A percentile compares a stretch with the other conserved stretches of the same genome.
These are phyloP conservation scores for Lithocarpus polystachyus DNA, from an alignment of 306 rosid genomes.

Conservation along the genomic window DNA sequence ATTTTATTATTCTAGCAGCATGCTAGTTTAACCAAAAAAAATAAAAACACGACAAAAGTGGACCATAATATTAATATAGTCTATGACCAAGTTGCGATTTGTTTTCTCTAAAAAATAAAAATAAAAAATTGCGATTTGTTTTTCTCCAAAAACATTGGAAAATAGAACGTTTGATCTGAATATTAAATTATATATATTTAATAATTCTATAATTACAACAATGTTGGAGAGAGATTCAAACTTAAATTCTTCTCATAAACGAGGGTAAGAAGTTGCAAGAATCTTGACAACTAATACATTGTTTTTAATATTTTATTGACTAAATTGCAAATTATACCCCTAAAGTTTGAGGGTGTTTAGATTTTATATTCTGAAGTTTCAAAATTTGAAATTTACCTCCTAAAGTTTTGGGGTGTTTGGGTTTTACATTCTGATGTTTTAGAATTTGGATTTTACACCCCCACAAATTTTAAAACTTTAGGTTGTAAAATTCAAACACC, in stretches of 20 bases:
- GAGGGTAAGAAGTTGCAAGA: too few species aligned
- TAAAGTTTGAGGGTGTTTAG: too few species aligned
- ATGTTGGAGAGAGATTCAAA: too few species aligned
- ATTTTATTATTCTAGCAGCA: neutral
- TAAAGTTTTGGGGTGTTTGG: rapidly evolving
- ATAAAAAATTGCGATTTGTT: neutral
- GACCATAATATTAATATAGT: neutral
- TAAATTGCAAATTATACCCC: too few species aligned
- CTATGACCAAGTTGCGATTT: neutral
- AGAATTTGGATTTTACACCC: too few species aligned
- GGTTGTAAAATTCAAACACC: too few species aligned
- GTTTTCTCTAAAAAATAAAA: neutral
- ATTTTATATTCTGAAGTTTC: rapidly evolving
- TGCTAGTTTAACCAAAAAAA: neutral
- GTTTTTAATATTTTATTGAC: too few species aligned
- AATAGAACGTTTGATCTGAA: neutral
- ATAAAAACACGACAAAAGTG: neutral
- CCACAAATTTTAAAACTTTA: too few species aligned
- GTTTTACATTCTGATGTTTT: too few species aligned
- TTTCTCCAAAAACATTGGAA: neutral
- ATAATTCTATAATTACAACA: neutral
- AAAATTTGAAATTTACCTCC: rapidly evolving
- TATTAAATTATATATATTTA: neutral
- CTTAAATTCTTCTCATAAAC: too few species aligned
- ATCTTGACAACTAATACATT: too few species aligned